These are phyloP conservation scores for Dendrostoma leiphaemia DNA, from an alignment of 2,329 filamentous ascomycete species.

Conservation along the genomic window DNA sequence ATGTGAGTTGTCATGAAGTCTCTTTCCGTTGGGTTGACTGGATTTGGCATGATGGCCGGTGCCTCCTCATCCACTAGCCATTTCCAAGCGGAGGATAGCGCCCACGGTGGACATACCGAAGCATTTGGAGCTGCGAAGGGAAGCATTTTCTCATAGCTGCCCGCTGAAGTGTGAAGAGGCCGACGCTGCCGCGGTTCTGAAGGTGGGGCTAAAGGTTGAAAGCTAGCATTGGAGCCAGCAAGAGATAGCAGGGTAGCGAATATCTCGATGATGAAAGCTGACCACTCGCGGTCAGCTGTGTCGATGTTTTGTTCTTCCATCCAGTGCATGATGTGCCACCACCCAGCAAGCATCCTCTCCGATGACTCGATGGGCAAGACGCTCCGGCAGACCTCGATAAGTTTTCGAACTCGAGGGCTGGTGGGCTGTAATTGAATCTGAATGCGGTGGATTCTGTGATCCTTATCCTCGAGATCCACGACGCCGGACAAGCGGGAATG, in stretches of 20 bases:
- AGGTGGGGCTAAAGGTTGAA: conserved; percentile 2
- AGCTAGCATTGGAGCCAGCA: conserved; percentile 26
- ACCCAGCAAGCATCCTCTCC: conserved; percentile 64
- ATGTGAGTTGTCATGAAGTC: conserved; percentile 52
- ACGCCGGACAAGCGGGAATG: conserved; percentile 58
- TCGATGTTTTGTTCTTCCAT: conserved; percentile 47
- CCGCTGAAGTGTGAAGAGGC: conserved; percentile 22
- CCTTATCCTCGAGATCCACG: conserved; percentile 65
- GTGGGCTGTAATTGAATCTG: conserved; percentile 65
- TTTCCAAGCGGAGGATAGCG: conserved; percentile 65
- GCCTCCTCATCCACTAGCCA: conserved; percentile 65
- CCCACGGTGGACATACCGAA: conserved; percentile 52
- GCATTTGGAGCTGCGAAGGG: conserved; percentile 46
- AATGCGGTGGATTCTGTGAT: conserved; percentile 62
- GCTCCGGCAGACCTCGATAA: conserved; percentile 62
- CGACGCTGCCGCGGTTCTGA: conserved; percentile 35
- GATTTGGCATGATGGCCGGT: conserved; percentile 21
- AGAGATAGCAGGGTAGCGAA: conserved; percentile 63
- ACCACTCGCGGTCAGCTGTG: conserved; percentile 64
- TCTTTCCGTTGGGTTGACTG: not conserved
- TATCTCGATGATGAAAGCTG: conserved; percentile 61
- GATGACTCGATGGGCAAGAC: conserved; percentile 58
- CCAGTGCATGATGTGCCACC: conserved; percentile 76
- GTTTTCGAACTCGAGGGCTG: conserved; percentile 58
- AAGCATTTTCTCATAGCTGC: conserved; percentile 38